phyloP scores from a whole-genome alignment of 228 moss, liverwort and hornwort genomes.

The Sphagnum fallax region DNA sequence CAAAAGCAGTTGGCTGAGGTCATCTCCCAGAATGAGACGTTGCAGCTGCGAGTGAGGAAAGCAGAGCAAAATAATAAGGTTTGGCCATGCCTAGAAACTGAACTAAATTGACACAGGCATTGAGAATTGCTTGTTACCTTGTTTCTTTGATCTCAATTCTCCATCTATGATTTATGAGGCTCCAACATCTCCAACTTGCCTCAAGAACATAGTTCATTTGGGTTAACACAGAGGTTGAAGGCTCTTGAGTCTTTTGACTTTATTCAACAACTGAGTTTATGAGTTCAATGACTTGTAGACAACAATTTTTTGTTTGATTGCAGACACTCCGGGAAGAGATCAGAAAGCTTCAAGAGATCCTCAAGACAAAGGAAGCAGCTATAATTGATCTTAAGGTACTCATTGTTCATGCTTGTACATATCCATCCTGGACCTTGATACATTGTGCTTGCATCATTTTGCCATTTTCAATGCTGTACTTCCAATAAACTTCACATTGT shows the following conservation, averaged over 20 bases:
- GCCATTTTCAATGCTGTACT: neutral
- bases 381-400: constrained; percentile 49
- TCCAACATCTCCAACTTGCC: neutral
- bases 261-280: neutral
- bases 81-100: neutral
- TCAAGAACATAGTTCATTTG: neutral
- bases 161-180: neutral
- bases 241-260: neutral
- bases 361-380: constrained; percentile 49
- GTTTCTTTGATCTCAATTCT: neutral
- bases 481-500: neutral
- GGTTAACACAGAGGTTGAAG: neutral
- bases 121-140: neutral
- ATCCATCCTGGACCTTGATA: neutral
- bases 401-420: neutral
- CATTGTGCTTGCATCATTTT: neutral
- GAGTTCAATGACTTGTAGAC: neutral
- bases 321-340: constrained; percentile 52
- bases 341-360: constrained; percentile 29
- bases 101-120: too few relatives aligned
- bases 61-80: constrained; percentile 56
- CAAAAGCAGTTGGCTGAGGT: constrained; percentile 46
- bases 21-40: constrained; percentile 49
- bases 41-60: constrained; percentile 45
- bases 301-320: neutral